Percentiles rank a stretch among this genome's conserved stretches.
phyloP scores from a whole-genome alignment of 139 green algal genomes.

The Micromonas pusilla region DNA sequence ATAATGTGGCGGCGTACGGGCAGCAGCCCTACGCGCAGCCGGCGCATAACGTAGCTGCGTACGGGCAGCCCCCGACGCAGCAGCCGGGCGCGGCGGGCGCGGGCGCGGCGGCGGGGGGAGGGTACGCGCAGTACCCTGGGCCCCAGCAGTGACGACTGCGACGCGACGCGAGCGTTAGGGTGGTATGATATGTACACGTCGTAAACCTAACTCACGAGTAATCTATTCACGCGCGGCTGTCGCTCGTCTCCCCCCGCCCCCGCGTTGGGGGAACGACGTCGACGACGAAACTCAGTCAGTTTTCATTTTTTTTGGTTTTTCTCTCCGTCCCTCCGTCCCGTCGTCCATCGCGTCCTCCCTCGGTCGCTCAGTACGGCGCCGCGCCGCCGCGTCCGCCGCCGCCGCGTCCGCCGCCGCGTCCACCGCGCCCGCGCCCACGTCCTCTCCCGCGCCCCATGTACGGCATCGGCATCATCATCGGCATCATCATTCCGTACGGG shows the following conservation, averaged over 20 bases:
- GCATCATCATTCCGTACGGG: background rate
- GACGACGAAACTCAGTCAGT: no score
- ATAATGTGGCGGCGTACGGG: background rate
- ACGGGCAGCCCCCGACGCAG: background rate
- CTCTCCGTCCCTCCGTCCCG: no score
- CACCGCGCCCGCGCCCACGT: background rate
- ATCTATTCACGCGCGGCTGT: no score
- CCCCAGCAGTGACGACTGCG: no score
- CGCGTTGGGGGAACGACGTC: no score
- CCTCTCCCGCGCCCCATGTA: background rate
- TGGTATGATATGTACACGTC: no score
- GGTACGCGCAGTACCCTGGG: no score
- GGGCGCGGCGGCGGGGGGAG: background rate
- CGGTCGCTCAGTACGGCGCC: background rate
- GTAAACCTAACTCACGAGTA: no score
- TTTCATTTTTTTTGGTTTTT: background rate
- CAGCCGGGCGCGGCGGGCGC: background rate
- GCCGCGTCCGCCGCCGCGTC: background rate
- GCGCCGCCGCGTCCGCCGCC: background rate
- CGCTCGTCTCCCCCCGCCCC: no score
- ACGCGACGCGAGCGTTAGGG: no score
- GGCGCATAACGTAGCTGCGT: background rate
- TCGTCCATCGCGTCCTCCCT: no score
- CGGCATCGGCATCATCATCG: conserved; percentile 27
- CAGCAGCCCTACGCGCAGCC: background rate